Evolutionary conservation across 2,329 filamentous ascomycete genomes (phyloP), one percentile per base, ranked within the genome.

Genomic region (Colletotrichum lindemuthianum): DNA sequence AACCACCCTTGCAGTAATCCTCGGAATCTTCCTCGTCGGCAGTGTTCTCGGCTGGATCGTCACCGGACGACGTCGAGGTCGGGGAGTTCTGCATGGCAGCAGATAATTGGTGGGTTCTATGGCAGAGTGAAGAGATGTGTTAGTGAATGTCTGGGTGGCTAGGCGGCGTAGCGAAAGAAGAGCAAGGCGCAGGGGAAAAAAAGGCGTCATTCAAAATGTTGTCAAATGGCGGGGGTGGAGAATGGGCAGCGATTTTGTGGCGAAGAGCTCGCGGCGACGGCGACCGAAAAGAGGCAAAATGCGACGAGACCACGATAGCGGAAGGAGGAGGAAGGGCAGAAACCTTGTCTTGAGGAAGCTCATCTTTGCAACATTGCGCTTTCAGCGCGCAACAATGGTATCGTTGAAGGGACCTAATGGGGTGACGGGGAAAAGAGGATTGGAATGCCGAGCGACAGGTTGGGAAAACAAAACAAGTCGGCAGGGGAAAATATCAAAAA

Each of bases 1-100:
- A 99, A 66, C 96, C 96, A 73, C 96, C 96, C 81, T 98, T 98
- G 87, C 95, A 97, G 83, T 99, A 99, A 79, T 99, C 96, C 80
- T 98, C 95, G 51, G 93, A 97, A 79, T 99, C 96, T 81, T 99
- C 96, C 81, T 99, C 96, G 76, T 98, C 96, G 74, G 94, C 95
- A 43, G 95, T 97, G 76, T 96, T 94, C 73, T 97, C 94, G 78
- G 91, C 88, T 71, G 88, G 86, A 76, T 97, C 94, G 79, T 95
- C 93, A 71, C 88, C 89, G 50, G 92, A 92, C 66, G 90, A 92
- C 60, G 89, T 87, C 57, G 92, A 91, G 56, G 90, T 90, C 65
- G 92, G 91, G 67, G 93, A 95, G 72, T 90, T 84, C 81, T 89
- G 79, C 88, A 84, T 82, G 82, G 82, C 78, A 44, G 61, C 61